These are phyloP conservation scores for Salix suchowensis DNA, from an alignment of 345 rosid species.

Conservation along the genomic window DNA sequence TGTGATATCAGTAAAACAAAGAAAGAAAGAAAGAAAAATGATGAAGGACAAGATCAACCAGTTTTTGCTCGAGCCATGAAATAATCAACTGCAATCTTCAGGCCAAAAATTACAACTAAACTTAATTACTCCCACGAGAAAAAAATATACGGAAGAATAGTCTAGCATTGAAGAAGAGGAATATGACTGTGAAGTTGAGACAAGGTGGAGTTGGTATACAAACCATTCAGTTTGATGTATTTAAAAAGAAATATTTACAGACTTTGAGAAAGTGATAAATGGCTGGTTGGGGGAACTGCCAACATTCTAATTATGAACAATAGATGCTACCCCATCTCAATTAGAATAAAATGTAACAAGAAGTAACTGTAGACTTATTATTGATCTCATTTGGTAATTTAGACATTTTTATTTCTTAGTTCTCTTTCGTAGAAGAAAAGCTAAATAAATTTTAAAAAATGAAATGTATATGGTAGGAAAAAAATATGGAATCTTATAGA, in stretches of 20 bases:
- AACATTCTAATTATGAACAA: neutral
- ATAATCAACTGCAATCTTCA: neutral
- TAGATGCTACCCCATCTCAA: neutral
- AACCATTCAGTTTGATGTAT: neutral
- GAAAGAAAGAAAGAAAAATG: neutral
- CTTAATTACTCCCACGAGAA: neutral
- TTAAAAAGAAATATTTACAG: neutral
- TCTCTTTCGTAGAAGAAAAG: neutral
- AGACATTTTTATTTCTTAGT: neutral
- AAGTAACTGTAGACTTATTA: neutral
- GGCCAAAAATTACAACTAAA: neutral
- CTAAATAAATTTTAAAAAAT: neutral
- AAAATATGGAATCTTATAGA: neutral
- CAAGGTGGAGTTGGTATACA: neutral
- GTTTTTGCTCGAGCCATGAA: neutral
- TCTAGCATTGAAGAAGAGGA: neutral
- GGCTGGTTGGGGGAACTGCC: neutral
- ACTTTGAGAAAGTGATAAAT: neutral
- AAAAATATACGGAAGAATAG: neutral
- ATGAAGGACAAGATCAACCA: conserved; percentile 1
- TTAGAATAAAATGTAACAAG: neutral
- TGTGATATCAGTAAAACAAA: conserved; percentile 24
- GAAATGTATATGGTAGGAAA: neutral
- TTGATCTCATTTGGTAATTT: neutral
- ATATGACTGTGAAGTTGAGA: neutral